phyloP scores from a whole-genome alignment of 805 yeast genomes.

The Cyberlindnera mrakii region DNA sequence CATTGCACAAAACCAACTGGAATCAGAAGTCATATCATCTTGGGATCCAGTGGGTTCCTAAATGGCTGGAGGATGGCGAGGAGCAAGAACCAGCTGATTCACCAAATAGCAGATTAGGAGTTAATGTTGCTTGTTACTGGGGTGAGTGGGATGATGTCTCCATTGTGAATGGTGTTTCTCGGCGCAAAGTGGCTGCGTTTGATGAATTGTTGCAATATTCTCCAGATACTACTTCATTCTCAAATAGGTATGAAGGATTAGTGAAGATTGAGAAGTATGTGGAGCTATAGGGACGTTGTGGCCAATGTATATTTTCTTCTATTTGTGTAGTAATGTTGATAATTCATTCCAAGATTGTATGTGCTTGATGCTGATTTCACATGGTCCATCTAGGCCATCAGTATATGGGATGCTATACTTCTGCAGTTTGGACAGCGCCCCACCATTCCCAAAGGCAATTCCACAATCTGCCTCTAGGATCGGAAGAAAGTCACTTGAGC shows the following conservation, averaged over 20 bases:
- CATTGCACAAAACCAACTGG: slow-evolving; percentile 63
- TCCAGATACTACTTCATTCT: slow-evolving; percentile 58
- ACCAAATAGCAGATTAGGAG: slow-evolving; percentile 37
- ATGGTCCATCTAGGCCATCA: slow-evolving; percentile 11
- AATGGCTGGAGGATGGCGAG: slow-evolving; percentile 33
- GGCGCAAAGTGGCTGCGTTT: slow-evolving; percentile 57
- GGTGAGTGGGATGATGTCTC: slow-evolving; percentile 55
- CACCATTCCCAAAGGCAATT: slow-evolving; percentile 35
- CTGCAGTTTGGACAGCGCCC: slow-evolving; percentile 24
- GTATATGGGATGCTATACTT: slow-evolving; percentile 19
- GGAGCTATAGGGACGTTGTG: slow-evolving; percentile 27
- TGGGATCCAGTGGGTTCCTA: slow-evolving; percentile 75
- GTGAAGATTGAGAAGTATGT: slow-evolving; percentile 51
- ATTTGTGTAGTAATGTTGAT: slow-evolving; percentile 6
- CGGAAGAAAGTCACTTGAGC: slow-evolving; percentile 51
- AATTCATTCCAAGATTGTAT: slow-evolving; percentile 20
- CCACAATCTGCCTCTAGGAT: slow-evolving; percentile 43
- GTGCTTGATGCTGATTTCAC: slow-evolving; percentile 15
- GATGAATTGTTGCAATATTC: slow-evolving; percentile 64
- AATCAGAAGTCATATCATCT: slow-evolving; percentile 45
- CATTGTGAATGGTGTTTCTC: slow-evolving; percentile 31
- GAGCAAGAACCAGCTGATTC: slow-evolving; percentile 26
- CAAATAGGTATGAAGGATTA: slow-evolving; percentile 64
- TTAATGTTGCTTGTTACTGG: slow-evolving; percentile 68
- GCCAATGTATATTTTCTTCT: neutral